Evolutionary conservation across 2,329 filamentous ascomycete genomes (phyloP), one percentile per base, ranked within the genome.

Genomic region (Ceratocystis diversiconidia): DNA sequence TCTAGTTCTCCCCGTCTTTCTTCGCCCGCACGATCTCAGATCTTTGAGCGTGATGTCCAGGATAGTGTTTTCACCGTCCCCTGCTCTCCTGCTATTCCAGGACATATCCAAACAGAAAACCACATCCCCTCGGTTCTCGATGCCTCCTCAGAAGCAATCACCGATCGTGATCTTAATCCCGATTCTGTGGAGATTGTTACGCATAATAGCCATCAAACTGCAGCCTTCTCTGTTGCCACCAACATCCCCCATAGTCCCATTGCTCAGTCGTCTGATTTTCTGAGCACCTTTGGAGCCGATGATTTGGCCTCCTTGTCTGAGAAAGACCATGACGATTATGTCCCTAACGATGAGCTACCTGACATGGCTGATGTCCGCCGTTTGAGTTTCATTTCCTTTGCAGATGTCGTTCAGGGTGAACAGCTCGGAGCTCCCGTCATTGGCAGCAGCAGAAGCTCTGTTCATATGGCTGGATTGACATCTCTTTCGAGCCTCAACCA

Each of bases 21-120:
- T 64, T 95, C 90, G 22, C 90, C 92, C 15, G 89, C 90, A 10
- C 81, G 82, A 32, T 87, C 85, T 3, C 85, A 87, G 70, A 96
- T 97, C 71, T 97, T 97, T 73, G 92, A 97, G 78, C 88, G 92
- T 72, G 90, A 92, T 74, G 92, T 97, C 28, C 92, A 96, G 75
- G 92, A 96, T 72, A 84, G 84, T 71, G 79, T 82, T 36, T 72
- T 82, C 2, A 76, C 84, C n/a, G 78, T 82, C 50, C 87, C 90
- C 68, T 85, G 82, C 68, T 92, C 89, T 2, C 86, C 89, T 0
- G 89, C 90, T n/a, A 94, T 96, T 68, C 92, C 92, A 2, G 86
- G 89, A 6, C 92, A 97, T 73, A 95, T 97, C 71, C 85, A 92
- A 71, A 96, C 90, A 6, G 92, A 97, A 74, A 92, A 97, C 76